Evolutionary conservation across 257 asterid genomes (phyloP).

Genomic region (Agastache rugosa): DNA sequence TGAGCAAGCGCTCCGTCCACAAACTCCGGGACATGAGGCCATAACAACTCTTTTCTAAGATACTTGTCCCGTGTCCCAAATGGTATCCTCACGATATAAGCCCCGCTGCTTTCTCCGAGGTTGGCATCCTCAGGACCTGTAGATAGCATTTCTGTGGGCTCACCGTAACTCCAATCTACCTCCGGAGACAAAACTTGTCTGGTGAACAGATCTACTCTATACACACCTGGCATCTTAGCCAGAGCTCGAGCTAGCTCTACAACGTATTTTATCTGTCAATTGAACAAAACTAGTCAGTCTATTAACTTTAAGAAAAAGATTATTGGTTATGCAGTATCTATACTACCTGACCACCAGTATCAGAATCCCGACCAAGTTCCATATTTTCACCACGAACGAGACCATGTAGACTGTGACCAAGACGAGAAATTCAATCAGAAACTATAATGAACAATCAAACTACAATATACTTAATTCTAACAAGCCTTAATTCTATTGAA

Average conservation of each 20-base stretch:
- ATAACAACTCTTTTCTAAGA: constrained; percentile 59
- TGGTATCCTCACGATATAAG: constrained; percentile 69
- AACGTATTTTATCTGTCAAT: constrained; percentile 61
- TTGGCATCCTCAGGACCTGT: constrained; percentile 53
- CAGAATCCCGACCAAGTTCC: constrained; percentile 84
- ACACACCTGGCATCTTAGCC: constrained; percentile 59
- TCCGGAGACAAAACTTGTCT: constrained; percentile 64
- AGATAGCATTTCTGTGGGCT: constrained; percentile 77
- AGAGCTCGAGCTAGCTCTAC: constrained; percentile 78
- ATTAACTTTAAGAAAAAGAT: background rate
- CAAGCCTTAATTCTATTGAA: background rate
- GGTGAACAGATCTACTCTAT: constrained; percentile 72
- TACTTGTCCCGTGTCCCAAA: constrained; percentile 65
- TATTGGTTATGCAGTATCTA: constrained; percentile 34
- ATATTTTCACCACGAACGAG: constrained; percentile 80
- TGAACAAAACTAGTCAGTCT: background rate
- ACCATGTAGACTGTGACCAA: constrained; percentile 67
- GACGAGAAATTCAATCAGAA: constrained; percentile 28
- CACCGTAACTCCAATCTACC: constrained; percentile 61
- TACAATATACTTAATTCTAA: background rate
- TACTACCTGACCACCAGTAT: constrained; percentile 76
- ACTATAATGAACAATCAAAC: constrained; percentile 5
- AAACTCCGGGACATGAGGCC: constrained; percentile 70
- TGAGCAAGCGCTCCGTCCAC: constrained; percentile 68
- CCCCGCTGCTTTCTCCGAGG: constrained; percentile 67